Evolutionary conservation across 2,329 filamentous ascomycete species (phyloP), one percentile per base, ranked within the genome.

Genomic region (Aspergillus sp.): DNA sequence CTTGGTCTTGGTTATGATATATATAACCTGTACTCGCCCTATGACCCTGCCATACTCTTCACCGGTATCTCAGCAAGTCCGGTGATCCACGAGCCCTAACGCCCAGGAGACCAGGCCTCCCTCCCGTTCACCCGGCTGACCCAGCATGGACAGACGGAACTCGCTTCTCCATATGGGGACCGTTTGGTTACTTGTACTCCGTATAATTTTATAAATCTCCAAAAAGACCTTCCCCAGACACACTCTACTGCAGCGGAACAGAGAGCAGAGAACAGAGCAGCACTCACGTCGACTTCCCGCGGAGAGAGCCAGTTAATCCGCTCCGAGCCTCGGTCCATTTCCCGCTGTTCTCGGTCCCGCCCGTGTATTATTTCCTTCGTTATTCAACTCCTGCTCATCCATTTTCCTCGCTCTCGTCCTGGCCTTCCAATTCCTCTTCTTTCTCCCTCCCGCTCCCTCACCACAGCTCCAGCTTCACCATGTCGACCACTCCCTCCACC

Each of bases 401-500:
- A 12, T 20, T 29, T 15, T 26, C 24, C 33, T 36, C 32, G 26
- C 24, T 40, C 14, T 17, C 22, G 38, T 35, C 29, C 19, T 27
- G 38, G 13, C 25, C 26, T 25, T 35, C 25, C 19, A 17, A 13
- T 17, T 25, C 11, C 24, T 7, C 26, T 14, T 11, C 7, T 11
- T 27, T 16, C 11, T 29, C 14, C 14, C 15, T 26, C 15, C 25
- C 12, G 15, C 32, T 28, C 24, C n/a, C 15, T 6, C 10, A 26
- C 11, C 12, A n/a, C 13, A 19, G n/a, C n/a, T n/a, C 13, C 16
- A 24, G 17, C 26, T 29, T 29, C 39, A 52, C 41, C 27, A 57
- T 57, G 51, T 51, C 57, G 6, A 33, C 43, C 38, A 29, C 50
- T 22, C 19, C 19, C 28, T 49, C 54, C 35, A 38, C 47, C n/a